Evolutionary conservation across 257 asterid genomes (phyloP).

Genomic region (Solanum acaule): DNA sequence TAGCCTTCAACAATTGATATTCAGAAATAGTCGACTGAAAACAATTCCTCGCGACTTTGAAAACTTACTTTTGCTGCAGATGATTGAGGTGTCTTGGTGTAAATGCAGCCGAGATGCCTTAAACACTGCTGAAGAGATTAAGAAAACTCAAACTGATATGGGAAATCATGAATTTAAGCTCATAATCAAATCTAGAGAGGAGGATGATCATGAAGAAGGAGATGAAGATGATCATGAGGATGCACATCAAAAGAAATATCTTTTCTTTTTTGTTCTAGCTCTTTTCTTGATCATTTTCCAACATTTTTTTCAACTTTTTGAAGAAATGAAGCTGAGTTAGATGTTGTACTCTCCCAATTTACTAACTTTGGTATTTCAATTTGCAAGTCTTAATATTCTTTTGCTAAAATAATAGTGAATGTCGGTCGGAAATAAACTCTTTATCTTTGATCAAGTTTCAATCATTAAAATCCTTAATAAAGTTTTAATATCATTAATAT

Average conservation of each 20-base stretch:
- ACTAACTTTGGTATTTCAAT: too few species aligned
- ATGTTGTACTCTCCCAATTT: background rate
- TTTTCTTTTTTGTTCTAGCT: background rate
- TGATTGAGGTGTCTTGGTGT: background rate
- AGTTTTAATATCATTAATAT: too few species aligned
- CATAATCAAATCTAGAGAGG: background rate
- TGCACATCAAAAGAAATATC: background rate
- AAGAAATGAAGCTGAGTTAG: background rate
- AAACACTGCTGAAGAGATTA: background rate
- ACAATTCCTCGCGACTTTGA: too few species aligned
- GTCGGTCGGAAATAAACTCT: too few species aligned
- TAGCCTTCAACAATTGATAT: too few species aligned
- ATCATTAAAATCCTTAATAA: too few species aligned
- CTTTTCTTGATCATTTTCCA: background rate
- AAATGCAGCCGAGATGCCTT: background rate
- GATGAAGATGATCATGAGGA: too few species aligned
- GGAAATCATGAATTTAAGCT: background rate
- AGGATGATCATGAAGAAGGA: background rate
- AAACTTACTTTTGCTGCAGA: too few species aligned
- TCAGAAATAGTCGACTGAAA: too few species aligned
- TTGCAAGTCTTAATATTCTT: too few species aligned
- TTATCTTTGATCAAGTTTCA: too few species aligned
- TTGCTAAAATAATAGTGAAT: too few species aligned
- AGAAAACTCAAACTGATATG: background rate
- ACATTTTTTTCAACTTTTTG: background rate